Conservation (phyloP, 1,284 basidiomycete species). For the Neonothopanus nambi region DNA sequence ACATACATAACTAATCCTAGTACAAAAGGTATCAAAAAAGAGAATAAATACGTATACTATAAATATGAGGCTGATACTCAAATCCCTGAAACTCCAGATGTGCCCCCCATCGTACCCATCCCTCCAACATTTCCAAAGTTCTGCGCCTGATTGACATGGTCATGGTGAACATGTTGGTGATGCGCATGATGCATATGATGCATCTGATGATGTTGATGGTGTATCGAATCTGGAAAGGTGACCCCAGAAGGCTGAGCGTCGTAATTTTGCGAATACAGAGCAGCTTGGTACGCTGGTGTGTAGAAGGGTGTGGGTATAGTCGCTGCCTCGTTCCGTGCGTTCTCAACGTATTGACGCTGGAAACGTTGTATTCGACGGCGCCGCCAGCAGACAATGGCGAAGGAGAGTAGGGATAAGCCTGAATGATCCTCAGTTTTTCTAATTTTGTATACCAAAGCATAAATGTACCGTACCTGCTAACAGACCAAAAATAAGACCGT, state of each 20-base stretch:
- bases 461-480: neutral
- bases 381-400: neutral
- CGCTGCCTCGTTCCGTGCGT: neutral
- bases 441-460: neutral
- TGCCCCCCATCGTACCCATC: too few species aligned
- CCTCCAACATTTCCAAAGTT: neutral
- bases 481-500: too few species aligned
- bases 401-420: neutral
- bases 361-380: neutral
- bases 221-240: slow-evolving; percentile 31
- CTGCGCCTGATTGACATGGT: slow-evolving; percentile 6
- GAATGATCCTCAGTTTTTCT: neutral
- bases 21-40: too few species aligned
- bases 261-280: too few species aligned
- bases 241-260: slow-evolving; percentile 31
- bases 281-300: neutral
- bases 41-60: too few species aligned
- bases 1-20: too few species aligned
- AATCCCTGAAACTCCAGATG: too few species aligned
- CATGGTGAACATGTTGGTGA: slow-evolving; percentile 30
- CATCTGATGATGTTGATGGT: slow-evolving; percentile 26
- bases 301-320: neutral
- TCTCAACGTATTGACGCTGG: neutral
- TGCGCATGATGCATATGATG: slow-evolving; percentile 26
- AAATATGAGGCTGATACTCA: too few species aligned